Percentiles rank a stretch among this genome's conserved stretches.
Evolutionary conservation across 495 filamentous ascomycete genomes (phyloP).

Genomic region (Penicillium mononematosum): DNA sequence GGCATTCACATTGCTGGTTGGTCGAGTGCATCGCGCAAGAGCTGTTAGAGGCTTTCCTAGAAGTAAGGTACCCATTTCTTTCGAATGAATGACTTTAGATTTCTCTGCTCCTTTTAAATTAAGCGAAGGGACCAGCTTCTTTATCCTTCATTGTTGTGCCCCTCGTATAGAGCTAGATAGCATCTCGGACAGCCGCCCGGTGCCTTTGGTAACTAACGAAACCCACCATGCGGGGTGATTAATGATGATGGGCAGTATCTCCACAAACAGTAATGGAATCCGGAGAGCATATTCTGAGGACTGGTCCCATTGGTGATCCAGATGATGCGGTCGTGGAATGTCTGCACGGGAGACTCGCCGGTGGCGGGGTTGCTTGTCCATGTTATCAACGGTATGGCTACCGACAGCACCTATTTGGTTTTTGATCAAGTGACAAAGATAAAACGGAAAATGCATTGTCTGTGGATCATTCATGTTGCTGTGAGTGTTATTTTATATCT

Average conservation of each 20-base stretch:
- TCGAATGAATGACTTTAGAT: background rate
- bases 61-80: conserved; percentile 13
- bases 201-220: background rate
- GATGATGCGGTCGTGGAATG: background rate
- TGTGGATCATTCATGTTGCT: background rate
- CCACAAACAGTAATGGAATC: background rate
- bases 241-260: background rate
- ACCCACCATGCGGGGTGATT: conserved; percentile 8
- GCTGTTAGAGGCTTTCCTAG: conserved; percentile 7
- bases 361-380: conserved; percentile 7
- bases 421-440: background rate
- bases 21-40: conserved; percentile 5
- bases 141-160: background rate
- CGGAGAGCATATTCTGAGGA: background rate
- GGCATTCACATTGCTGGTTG: background rate
- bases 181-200: conserved; percentile 9
- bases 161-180: background rate
- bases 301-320: conserved; percentile 3
- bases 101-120: background rate
- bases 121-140: background rate
- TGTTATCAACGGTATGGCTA: conserved; percentile 10
- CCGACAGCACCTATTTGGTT: background rate
- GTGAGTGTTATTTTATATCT: background rate
- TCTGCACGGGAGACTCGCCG: conserved; percentile 11
- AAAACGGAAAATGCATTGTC: background rate